phyloP scores from a whole-genome alignment of 305 asterid species.

The Nicotiana rustica region DNA sequence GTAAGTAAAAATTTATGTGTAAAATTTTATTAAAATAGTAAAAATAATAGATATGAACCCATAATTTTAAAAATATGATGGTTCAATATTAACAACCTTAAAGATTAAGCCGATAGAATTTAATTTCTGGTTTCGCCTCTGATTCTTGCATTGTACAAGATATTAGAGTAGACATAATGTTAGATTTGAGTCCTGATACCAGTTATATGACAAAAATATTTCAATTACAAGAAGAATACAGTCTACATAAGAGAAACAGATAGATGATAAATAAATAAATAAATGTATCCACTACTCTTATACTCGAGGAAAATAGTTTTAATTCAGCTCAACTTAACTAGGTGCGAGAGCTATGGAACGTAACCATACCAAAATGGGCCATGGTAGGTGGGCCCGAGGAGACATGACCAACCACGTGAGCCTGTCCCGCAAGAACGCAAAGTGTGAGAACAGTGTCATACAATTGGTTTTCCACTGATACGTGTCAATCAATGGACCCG shows the following conservation, averaged over 20 bases:
- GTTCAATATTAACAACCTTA: no score
- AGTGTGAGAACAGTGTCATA: not conserved
- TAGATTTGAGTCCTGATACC: not conserved
- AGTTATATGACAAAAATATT: not conserved
- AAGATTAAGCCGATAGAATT: no score
- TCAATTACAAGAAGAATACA: not conserved
- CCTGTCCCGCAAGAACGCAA: constrained; percentile 54
- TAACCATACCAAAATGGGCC: constrained; percentile 54
- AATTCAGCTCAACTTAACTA: constrained; percentile 32
- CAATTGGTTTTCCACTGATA: constrained; percentile 23
- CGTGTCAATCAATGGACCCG: constrained; percentile 35
- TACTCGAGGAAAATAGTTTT: not conserved
- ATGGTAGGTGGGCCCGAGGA: constrained; percentile 60
- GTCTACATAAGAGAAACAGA: not conserved
- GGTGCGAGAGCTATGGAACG: constrained; percentile 53
- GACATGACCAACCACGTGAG: constrained; percentile 77
- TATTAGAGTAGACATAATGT: not conserved
- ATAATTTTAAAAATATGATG: no score
- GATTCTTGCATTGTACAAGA: no score
- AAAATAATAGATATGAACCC: no score
- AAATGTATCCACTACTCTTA: not conserved
- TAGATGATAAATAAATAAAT: not conserved
- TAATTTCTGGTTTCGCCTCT: no score
- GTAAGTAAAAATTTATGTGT: no score
- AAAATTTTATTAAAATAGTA: no score